A percentile compares a stretch with the other conserved stretches of the same genome.
These are phyloP conservation scores for Geotrichum macrosporum DNA, from an alignment of 1,139 yeast genomes.

Conservation along the genomic window DNA sequence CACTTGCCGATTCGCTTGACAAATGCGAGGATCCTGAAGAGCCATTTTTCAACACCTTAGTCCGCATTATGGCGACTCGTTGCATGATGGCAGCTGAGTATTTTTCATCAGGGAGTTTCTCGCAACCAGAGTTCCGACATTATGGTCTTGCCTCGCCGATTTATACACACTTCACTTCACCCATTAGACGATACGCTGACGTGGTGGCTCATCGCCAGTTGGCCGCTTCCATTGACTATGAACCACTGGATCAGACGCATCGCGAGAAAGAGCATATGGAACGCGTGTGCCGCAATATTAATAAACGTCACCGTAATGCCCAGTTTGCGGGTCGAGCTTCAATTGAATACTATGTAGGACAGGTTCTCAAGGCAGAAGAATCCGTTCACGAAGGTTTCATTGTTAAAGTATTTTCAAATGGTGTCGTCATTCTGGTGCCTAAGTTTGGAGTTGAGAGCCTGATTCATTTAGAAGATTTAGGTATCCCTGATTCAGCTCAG, in stretches of 20 bases:
- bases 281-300: constrained; percentile 79
- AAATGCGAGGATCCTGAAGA: constrained; percentile 77
- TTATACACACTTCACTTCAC: constrained; percentile 97
- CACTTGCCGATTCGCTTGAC: constrained; percentile 91
- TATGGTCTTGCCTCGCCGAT: constrained; percentile 97
- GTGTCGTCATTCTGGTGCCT: constrained; percentile 94
- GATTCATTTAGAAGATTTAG: constrained; percentile 70
- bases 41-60: constrained; percentile 86
- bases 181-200: constrained; percentile 97
- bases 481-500: constrained; percentile 60
- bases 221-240: constrained; percentile 96
- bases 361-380: constrained; percentile 62
- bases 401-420: constrained; percentile 88
- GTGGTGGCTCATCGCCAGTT: constrained; percentile 95
- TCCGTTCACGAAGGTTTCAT: constrained; percentile 82
- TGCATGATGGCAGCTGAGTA: constrained; percentile 99
- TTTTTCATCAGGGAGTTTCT: constrained; percentile 87
- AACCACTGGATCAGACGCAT: constrained; percentile 72
- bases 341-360: constrained; percentile 96
- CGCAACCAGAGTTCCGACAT: constrained; percentile 92
- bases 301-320: constrained; percentile 93
- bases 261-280: constrained; percentile 92
- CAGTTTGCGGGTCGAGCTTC: constrained; percentile 99
- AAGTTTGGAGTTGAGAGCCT: constrained; percentile 94
- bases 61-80: constrained; percentile 95